Percentiles rank a stretch among this genome's conserved stretches.
Evolutionary conservation across 2,329 filamentous ascomycete species (phyloP).

Genomic region (Pseudogymnoascus sp.): DNA sequence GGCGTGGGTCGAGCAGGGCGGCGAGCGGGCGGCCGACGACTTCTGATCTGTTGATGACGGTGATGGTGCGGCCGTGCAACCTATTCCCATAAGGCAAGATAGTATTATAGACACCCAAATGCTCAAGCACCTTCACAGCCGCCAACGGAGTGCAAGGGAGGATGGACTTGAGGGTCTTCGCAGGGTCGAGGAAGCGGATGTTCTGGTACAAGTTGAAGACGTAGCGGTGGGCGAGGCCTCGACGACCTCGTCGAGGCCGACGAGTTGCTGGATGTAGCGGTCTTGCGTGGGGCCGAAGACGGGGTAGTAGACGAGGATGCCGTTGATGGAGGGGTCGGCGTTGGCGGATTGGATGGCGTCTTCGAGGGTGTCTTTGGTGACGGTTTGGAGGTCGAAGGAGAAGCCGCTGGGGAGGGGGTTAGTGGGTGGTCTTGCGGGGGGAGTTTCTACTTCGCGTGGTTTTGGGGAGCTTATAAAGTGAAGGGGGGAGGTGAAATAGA

Average conservation of each 20-base stretch:
- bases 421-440: background rate
- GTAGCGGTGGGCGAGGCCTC: constrained; percentile 91
- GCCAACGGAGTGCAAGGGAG: constrained; percentile 93
- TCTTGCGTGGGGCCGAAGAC: constrained; percentile 87
- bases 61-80: constrained; percentile 87
- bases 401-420: constrained; percentile 60
- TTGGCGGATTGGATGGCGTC: constrained; percentile 84
- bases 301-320: constrained; percentile 95
- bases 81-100: constrained; percentile 90
- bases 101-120: constrained; percentile 93
- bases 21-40: constrained; percentile 91
- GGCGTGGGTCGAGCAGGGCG: constrained; percentile 88
- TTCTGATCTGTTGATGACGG: constrained; percentile 92
- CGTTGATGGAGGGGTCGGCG: constrained; percentile 67
- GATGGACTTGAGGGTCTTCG: constrained; percentile 78
- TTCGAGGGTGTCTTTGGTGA: constrained; percentile 84
- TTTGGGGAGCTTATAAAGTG: background rate
- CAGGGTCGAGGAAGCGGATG: constrained; percentile 82
- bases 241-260: constrained; percentile 85
- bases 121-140: constrained; percentile 93
- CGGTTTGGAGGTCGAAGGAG: constrained; percentile 74
- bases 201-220: constrained; percentile 99
- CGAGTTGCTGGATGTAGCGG: constrained; percentile 91
- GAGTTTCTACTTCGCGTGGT: background rate
- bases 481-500: no score